Conservation (phyloP, 768 basidiomycete genomes). For the Rossbeevera mucosa region DNA sequence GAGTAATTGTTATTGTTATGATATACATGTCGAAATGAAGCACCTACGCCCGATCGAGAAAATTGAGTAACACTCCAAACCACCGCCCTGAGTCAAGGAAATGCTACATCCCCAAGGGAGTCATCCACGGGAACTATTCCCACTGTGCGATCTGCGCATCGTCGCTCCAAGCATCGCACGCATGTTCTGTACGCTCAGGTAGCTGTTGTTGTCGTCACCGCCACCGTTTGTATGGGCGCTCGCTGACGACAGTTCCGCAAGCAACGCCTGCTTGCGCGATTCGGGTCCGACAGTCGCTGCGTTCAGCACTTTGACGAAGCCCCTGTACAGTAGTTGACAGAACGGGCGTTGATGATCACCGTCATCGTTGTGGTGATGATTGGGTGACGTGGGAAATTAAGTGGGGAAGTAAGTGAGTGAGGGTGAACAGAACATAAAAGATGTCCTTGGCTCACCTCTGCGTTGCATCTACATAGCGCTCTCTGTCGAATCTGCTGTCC, state of each 20-base stretch:
- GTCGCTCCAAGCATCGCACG: conserved; percentile 1
- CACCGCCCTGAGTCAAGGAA: background rate
- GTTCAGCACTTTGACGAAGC: conserved; percentile 48
- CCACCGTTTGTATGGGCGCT: background rate
- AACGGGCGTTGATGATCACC: background rate
- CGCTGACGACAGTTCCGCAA: conserved; percentile 1
- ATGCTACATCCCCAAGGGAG: background rate
- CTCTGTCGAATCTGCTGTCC: conserved; percentile 50
- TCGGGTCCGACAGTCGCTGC: conserved; percentile 38
- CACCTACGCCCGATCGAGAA: background rate
- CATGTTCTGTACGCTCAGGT: background rate
- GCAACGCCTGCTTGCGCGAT: conserved; percentile 6
- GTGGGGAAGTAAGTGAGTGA: background rate
- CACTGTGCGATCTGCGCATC: conserved; percentile 6
- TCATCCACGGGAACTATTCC: background rate
- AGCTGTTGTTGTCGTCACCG: background rate
- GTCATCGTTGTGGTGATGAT: background rate
- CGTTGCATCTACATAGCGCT: conserved; percentile 68
- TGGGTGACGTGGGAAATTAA: background rate
- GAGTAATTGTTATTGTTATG: background rate
- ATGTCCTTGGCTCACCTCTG: conserved; percentile 50
- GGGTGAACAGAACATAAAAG: background rate
- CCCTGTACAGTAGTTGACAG: conserved; percentile 31
- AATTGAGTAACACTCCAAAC: background rate
- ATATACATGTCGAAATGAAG: background rate